Percentiles rank a stretch among this genome's conserved stretches.
phyloP scores from a whole-genome alignment of 2,329 filamentous ascomycete species.

The Rutstroemia sp. region DNA sequence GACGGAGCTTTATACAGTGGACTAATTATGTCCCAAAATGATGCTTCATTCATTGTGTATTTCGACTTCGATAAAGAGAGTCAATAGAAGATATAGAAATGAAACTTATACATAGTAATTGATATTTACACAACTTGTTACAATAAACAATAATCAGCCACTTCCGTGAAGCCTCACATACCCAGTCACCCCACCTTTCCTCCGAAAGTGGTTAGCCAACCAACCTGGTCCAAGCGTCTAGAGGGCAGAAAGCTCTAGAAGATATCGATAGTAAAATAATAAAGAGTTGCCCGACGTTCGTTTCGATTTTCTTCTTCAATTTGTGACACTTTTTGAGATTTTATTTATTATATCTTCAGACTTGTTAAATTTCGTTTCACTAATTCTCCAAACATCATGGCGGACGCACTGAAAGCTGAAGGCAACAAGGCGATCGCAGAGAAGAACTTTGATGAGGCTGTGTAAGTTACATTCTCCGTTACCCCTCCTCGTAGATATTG shows the following conservation, averaged over 20 bases:
- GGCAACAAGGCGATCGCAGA: conserved; percentile 98
- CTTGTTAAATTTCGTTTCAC: background rate
- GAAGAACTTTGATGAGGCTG: conserved; percentile 92
- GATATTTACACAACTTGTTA: background rate
- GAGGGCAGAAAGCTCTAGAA: background rate
- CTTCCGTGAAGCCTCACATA: too few relatives aligned
- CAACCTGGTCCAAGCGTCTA: background rate
- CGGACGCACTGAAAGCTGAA: conserved; percentile 75
- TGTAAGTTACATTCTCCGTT: conserved; percentile 54
- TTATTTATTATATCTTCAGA: background rate
- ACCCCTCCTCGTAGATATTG: background rate
- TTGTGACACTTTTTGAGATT: background rate
- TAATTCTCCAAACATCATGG: conserved; percentile 28
- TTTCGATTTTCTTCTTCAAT: background rate
- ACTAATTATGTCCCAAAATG: background rate
- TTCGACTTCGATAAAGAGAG: background rate
- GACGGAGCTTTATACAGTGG: background rate
- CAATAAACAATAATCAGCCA: too few relatives aligned
- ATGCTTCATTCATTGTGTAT: background rate
- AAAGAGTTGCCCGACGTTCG: background rate
- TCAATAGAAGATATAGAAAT: background rate
- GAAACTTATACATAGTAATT: background rate
- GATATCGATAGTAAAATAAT: background rate
- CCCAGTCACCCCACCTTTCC: too few relatives aligned
- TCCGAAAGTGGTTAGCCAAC: background rate